These are phyloP conservation scores for Malus hybrid DNA, from an alignment of 331 rosid genomes.

Conservation along the genomic window DNA sequence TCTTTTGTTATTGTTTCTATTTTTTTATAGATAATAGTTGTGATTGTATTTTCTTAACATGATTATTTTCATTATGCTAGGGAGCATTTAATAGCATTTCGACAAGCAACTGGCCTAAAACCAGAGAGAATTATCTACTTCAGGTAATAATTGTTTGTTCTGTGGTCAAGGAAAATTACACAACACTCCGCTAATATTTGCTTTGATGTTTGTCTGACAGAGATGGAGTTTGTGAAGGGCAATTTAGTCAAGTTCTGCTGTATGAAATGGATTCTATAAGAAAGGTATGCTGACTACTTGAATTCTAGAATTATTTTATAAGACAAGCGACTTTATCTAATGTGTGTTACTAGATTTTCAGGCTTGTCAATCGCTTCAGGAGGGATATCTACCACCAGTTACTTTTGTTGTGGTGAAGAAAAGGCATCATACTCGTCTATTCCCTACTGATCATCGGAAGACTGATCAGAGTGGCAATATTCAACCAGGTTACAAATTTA, in stretches of 20 bases:
- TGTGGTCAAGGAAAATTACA: not conserved
- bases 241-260: conserved; percentile 66
- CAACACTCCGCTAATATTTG: not conserved
- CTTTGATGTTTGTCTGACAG: conserved; percentile 22
- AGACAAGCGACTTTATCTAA: not conserved
- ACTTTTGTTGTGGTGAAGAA: conserved; percentile 84
- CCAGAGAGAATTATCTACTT: conserved; percentile 67
- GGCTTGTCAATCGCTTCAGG: conserved; percentile 65
- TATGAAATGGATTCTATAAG: conserved; percentile 77
- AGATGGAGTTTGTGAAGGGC: conserved; percentile 89
- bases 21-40: not conserved
- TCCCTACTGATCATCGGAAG: conserved; percentile 22
- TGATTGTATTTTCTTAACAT: not conserved
- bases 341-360: conserved; percentile 2
- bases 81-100: conserved; percentile 48
- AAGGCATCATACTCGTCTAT: conserved; percentile 76
- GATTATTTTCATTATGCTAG: conserved; percentile 22
- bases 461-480: conserved; percentile 64
- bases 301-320: not conserved
- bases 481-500: conserved; percentile 46
- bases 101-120: conserved; percentile 13
- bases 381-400: conserved; percentile 34
- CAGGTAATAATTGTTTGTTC: conserved; percentile 32
- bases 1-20: no score
- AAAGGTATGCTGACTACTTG: conserved; percentile 28